Evolutionary conservation across 345 rosid species (phyloP).

Genomic region (Gossypium thurberi): DNA sequence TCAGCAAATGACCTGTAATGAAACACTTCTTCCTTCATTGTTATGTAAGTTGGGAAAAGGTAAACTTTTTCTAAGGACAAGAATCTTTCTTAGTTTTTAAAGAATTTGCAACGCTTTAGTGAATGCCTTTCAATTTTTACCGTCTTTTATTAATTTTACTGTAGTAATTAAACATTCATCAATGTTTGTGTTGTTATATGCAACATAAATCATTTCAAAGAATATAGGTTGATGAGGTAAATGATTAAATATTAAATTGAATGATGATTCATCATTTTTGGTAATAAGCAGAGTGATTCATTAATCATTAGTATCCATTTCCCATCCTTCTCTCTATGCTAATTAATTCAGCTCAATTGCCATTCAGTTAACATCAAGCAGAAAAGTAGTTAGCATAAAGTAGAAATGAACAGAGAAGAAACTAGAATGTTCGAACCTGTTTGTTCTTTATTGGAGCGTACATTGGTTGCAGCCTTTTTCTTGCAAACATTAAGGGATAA

Average conservation of each 20-base stretch:
- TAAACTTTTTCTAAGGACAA: not conserved
- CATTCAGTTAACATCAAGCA: not conserved
- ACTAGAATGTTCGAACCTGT: conserved; percentile 39
- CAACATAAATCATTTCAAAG: not conserved
- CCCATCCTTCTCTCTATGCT: not conserved
- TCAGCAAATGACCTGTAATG: not conserved
- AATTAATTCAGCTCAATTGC: not conserved
- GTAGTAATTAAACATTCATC: not conserved
- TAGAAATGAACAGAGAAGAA: not conserved
- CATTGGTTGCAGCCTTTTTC: conserved; percentile 91
- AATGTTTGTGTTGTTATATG: not conserved
- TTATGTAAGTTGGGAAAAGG: not conserved
- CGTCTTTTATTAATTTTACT: not conserved
- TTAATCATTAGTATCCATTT: not conserved
- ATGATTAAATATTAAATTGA: not conserved
- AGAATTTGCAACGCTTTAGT: not conserved
- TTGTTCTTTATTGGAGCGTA: conserved; percentile 86
- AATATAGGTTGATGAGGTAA: not conserved
- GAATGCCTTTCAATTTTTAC: no score
- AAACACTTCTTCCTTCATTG: not conserved
- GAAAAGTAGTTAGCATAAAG: not conserved
- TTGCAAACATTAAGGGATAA: conserved; percentile 81
- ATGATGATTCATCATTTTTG: not conserved
- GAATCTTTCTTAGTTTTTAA: not conserved
- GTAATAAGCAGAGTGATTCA: not conserved